Base-by-base conservation (phyloP, 2,329 filamentous ascomycete genomes). In the Exophiala sp. region DNA sequence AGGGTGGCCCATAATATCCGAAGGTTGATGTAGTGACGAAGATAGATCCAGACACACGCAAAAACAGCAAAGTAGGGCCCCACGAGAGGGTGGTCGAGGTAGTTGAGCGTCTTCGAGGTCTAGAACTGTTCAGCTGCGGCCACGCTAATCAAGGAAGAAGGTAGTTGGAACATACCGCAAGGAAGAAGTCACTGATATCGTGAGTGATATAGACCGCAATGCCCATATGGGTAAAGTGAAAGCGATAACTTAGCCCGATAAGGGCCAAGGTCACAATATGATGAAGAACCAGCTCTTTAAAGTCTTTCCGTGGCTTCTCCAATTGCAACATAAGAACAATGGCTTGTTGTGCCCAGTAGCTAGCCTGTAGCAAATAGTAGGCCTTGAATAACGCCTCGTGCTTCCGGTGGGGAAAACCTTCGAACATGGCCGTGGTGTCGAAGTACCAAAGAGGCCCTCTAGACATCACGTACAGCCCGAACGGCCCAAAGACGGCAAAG, bases 141-240 rank as follows among this genome's bases (percentile, higher is more conserved):
- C 29, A 39, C n/a, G n/a, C n/a, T 45, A 37, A 19, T 21, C 38
- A 46, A 43, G 14, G 16, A 34, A 45, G 16, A 35, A 45, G 19
- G 46, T 18, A 19, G 46, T 1, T 7, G 14, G 22, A 35, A 65
- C 83, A 70, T 77, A 87, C 85, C 23, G 88, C 88, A 23, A 95
- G 77, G 78, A 94, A 94, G 72, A 94, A 93, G 67, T 95, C 88
- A 57, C 82, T 86, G 55, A 94, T 87, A 65, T 95, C 88, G 69
- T 91, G 86, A 18, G 88, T 93, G 51, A 89, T 86, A 70, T 93
- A 95, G 29, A 95, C 86, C 18, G 87, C 85, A 48, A 95, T 71
- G 14, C 88, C 88, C 66, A 95, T 91, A 69, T 91, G 89, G 22
- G 87, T 89, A 67, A 95, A 95, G 70, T 95, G 88, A 73, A 93